phyloP scores from a whole-genome alignment of 768 basidiomycete species.

The Auricularia sp. region DNA sequence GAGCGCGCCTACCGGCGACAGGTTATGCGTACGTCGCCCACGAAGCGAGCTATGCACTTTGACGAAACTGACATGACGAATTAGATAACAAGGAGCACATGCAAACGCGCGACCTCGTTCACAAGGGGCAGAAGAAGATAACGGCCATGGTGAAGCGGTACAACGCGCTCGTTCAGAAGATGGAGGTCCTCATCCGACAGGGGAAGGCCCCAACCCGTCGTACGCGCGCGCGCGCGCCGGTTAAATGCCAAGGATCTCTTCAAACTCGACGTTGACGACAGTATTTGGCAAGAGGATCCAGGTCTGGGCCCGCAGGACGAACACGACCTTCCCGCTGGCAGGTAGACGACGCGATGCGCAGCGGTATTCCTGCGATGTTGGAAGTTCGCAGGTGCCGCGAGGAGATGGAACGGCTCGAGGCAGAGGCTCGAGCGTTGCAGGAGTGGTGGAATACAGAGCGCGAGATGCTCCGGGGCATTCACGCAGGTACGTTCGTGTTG shows the following conservation, averaged over 20 bases:
- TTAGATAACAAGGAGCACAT: background rate
- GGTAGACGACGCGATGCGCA: background rate
- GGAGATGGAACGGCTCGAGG: background rate
- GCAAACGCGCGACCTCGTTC: background rate
- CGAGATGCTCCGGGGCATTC: background rate
- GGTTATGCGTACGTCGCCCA: background rate
- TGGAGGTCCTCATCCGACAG: background rate
- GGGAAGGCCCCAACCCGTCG: background rate
- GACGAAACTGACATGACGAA: too few species aligned
- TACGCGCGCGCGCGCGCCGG: background rate
- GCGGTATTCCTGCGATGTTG: background rate
- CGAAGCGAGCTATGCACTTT: background rate
- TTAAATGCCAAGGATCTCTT: background rate
- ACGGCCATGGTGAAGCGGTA: background rate
- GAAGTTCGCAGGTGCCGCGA: background rate
- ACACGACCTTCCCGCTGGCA: background rate
- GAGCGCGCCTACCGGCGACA: background rate
- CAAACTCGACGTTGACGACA: background rate
- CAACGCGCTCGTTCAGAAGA: background rate
- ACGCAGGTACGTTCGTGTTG: too few species aligned
- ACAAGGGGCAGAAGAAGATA: background rate
- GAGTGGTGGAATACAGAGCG: background rate
- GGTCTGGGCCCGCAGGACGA: background rate
- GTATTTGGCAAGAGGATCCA: slow-evolving; percentile 3
- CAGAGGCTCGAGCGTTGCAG: background rate